Conservation (phyloP, 1,284 basidiomycete genomes). For the Schizopora paradoxa region DNA sequence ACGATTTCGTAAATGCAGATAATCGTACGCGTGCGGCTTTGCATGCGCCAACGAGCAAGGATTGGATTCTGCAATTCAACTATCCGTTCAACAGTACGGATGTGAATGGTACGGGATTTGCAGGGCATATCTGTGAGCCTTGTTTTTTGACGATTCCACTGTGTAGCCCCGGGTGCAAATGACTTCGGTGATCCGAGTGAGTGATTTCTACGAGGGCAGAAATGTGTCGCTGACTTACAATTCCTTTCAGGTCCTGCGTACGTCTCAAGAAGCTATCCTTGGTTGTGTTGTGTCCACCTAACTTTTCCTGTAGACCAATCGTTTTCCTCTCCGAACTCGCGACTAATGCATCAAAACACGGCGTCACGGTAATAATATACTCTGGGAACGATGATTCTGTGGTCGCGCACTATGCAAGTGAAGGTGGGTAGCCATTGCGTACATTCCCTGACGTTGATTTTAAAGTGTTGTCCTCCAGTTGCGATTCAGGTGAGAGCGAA, state of each 20-base stretch:
- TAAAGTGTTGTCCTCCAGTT: constrained; percentile 33
- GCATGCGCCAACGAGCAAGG: constrained; percentile 61
- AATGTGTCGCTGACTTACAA: constrained; percentile 6
- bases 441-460: constrained; percentile 12
- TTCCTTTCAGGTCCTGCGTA: constrained; percentile 41
- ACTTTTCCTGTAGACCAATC: constrained; percentile 43
- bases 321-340: constrained; percentile 60
- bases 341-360: constrained; percentile 47
- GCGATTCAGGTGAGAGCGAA: constrained; percentile 49
- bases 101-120: constrained; percentile 1
- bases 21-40: constrained; percentile 48
- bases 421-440: constrained; percentile 37
- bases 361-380: constrained; percentile 51
- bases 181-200: constrained; percentile 41
- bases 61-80: constrained; percentile 44
- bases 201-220: constrained; percentile 18
- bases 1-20: constrained; percentile 33
- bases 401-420: constrained; percentile 57
- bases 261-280: constrained; percentile 21
- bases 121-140: constrained; percentile 11
- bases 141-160: constrained; percentile 8
- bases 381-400: constrained; percentile 67
- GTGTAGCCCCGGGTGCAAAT: constrained; percentile 18
- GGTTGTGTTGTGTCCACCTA: constrained; percentile 7
- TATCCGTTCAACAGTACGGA: constrained; percentile 47